Conservation (phyloP, 2,329 filamentous ascomycete genomes). For the Neospermospora avenae region DNA sequence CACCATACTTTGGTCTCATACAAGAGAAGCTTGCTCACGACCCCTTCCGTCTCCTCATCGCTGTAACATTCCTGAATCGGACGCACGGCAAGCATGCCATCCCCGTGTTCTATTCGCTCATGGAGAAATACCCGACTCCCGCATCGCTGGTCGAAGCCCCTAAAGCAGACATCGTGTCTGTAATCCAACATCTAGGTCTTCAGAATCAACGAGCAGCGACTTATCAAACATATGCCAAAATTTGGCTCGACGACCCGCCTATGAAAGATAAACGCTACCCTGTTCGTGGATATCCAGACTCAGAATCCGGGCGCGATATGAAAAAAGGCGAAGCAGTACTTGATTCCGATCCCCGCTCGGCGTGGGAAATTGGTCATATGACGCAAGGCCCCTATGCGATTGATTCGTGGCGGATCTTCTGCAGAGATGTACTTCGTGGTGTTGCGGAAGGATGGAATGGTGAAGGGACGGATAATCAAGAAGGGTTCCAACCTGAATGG, state of each 20-base stretch:
- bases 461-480: conserved; percentile 37
- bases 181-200: conserved; percentile 70
- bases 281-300: conserved; percentile 52
- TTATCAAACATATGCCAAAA: conserved; percentile 67
- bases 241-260: conserved; percentile 66
- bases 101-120: conserved; percentile 69
- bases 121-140: conserved; percentile 65
- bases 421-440: conserved; percentile 71
- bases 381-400: conserved; percentile 79
- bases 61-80: conserved; percentile 80
- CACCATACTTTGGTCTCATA: conserved; percentile 69
- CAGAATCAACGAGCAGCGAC: conserved; percentile 63
- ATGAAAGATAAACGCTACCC: conserved; percentile 53
- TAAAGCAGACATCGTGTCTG: conserved; percentile 51
- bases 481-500: conserved; percentile 79
- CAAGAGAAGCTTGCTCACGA: conserved; percentile 75
- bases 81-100: conserved; percentile 73
- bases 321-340: conserved; percentile 45
- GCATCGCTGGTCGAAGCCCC: conserved; percentile 56
- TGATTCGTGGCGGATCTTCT: conserved; percentile 94
- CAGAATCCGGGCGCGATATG: conserved; percentile 47
- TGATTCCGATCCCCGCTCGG: conserved; percentile 38
- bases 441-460: conserved; percentile 66
- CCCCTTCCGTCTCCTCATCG: conserved; percentile 78
- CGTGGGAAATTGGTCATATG: conserved; percentile 84